phyloP scores from a whole-genome alignment of 1,139 yeast genomes.

The Magnusiomyces suaveolens region DNA sequence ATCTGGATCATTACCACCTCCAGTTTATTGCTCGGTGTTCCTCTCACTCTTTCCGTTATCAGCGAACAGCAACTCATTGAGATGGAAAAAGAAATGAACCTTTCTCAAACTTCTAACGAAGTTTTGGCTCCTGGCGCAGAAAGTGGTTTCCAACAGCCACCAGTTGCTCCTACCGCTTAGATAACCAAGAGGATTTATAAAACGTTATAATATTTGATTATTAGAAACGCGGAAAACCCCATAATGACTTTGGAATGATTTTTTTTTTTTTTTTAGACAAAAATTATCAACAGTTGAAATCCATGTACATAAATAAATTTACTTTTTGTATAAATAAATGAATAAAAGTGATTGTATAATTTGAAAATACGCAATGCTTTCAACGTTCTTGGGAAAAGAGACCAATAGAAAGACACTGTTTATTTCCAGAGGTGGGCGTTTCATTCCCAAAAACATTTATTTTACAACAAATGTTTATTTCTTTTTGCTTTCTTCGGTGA shows the following conservation, averaged over 20 bases:
- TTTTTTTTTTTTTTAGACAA: too few relatives aligned
- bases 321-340: not conserved
- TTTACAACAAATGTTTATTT: not conserved
- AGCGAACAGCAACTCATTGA: conserved; percentile 90
- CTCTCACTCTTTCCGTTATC: conserved; percentile 77
- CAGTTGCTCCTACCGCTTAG: conserved; percentile 14
- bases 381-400: not conserved
- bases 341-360: too few relatives aligned
- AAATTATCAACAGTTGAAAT: not conserved
- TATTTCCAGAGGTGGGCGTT: not conserved
- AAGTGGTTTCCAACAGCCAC: conserved; percentile 39
- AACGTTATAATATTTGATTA: too few relatives aligned
- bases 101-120: conserved; percentile 78
- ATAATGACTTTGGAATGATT: not conserved
- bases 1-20: conserved; percentile 84
- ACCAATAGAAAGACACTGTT: not conserved
- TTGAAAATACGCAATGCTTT: not conserved
- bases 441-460: too few relatives aligned
- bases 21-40: conserved; percentile 81
- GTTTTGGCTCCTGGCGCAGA: conserved; percentile 66
- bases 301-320: not conserved
- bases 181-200: not conserved
- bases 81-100: conserved; percentile 84
- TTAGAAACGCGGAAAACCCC: not conserved
- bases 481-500: conserved; percentile 2